These are phyloP conservation scores for Microcos paniculata DNA, from an alignment of 345 rosid genomes.

Conservation along the genomic window DNA sequence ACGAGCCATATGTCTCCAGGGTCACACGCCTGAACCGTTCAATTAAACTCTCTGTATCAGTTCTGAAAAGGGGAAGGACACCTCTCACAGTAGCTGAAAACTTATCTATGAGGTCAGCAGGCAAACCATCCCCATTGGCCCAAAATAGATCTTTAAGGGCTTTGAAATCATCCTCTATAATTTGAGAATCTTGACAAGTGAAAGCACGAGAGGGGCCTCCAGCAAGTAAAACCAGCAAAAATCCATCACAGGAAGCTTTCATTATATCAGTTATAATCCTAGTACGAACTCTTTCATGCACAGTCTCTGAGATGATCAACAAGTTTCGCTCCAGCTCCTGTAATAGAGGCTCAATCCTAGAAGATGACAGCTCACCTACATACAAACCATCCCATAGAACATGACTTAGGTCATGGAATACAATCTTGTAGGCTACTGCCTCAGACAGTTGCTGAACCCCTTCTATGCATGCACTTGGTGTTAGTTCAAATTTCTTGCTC, in stretches of 20 bases:
- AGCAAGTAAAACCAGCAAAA: conserved; percentile 85
- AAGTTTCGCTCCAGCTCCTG: conserved; percentile 73
- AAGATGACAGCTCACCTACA: conserved; percentile 69
- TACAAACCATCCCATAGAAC: conserved; percentile 89
- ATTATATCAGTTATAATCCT: conserved; percentile 74
- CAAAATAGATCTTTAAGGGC: conserved; percentile 82
- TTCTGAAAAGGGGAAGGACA: conserved; percentile 72
- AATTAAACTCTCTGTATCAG: conserved; percentile 81
- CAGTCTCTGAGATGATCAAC: conserved; percentile 58
- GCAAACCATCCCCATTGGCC: conserved; percentile 96
- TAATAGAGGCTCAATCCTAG: conserved; percentile 74
- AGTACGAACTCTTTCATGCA: conserved; percentile 80
- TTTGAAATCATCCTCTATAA: conserved; percentile 91
- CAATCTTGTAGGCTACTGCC: conserved; percentile 73
- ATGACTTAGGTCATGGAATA: conserved; percentile 82
- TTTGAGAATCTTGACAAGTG: conserved; percentile 64
- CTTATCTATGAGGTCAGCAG: conserved; percentile 73
- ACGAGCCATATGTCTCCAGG: conserved; percentile 70
- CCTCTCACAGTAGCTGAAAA: conserved; percentile 61
- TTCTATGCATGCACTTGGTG: conserved; percentile 82
- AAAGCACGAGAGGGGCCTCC: conserved; percentile 94
- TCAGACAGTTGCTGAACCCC: conserved; percentile 89
- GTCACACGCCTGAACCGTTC: conserved; percentile 77
- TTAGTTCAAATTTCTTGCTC: conserved; percentile 79
- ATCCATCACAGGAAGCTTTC: conserved; percentile 93